phyloP scores from a whole-genome alignment of 208 protist species.

The Trypanosoma brucei region DNA sequence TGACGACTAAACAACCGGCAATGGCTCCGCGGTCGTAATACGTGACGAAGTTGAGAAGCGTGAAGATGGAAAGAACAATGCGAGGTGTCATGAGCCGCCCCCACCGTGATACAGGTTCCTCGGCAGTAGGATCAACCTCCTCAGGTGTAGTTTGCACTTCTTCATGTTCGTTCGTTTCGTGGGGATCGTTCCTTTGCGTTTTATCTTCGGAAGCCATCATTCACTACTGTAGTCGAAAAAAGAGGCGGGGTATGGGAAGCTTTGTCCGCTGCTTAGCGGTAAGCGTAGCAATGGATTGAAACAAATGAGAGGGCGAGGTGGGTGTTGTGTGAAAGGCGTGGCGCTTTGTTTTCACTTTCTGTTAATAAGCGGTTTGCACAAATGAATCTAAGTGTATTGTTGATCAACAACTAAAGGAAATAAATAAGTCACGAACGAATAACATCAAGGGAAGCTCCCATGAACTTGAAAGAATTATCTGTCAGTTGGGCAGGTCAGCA shows the following conservation, averaged over 20 bases:
- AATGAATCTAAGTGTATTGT: neutral
- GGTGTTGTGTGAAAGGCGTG: too few species aligned
- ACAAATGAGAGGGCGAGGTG: too few species aligned
- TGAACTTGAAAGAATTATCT: conserved; percentile 4
- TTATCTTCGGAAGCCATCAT: too few species aligned
- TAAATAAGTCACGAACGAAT: neutral
- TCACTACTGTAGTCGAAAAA: too few species aligned
- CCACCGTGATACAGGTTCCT: neutral
- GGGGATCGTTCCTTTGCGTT: too few species aligned
- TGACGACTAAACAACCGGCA: conserved; percentile 34
- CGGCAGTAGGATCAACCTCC: neutral
- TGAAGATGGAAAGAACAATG: conserved; percentile 50
- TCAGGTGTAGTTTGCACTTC: neutral
- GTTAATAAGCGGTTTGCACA: too few species aligned
- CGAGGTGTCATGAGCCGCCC: conserved; percentile 23
- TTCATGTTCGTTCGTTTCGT: too few species aligned
- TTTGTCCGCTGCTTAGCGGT: too few species aligned
- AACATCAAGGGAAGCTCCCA: neutral
- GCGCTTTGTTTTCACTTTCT: too few species aligned
- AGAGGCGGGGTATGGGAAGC: too few species aligned
- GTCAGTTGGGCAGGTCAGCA: conserved; percentile 1
- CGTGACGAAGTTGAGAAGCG: conserved; percentile 66
- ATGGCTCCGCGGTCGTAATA: conserved; percentile 83
- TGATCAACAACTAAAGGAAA: neutral
- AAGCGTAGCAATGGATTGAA: too few species aligned